phyloP scores from a whole-genome alignment of 2,329 filamentous ascomycete species.

The Pseudofabraea citricarpa region DNA sequence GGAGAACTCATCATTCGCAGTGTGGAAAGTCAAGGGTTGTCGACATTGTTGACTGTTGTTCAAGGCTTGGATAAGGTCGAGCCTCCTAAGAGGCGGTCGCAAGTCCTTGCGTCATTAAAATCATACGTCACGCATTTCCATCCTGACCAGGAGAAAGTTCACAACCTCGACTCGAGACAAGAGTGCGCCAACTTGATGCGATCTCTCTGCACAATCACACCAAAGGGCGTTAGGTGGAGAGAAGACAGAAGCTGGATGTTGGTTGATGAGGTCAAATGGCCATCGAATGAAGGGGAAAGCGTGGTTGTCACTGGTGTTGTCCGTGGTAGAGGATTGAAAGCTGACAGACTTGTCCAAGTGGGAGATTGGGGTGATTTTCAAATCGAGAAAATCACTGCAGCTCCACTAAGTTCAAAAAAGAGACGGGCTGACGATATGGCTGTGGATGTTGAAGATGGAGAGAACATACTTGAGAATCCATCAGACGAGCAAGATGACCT shows the following conservation, averaged over 20 bases:
- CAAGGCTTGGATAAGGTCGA: conserved; percentile 75
- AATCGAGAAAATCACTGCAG: conserved; percentile 80
- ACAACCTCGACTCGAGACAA: conserved; percentile 81
- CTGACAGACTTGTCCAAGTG: conserved; percentile 83
- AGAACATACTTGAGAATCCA: conserved; percentile 64
- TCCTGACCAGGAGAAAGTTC: conserved; percentile 84
- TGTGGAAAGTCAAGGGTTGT: conserved; percentile 90
- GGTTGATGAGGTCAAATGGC: conserved; percentile 75
- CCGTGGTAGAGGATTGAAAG: conserved; percentile 80
- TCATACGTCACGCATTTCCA: conserved; percentile 95
- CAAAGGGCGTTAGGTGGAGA: conserved; percentile 92
- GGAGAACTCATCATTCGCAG: conserved; percentile 82
- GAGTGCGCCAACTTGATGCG: conserved; percentile 89
- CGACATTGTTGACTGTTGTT: conserved; percentile 82
- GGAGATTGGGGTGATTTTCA: conserved; percentile 94
- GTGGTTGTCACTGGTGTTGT: conserved; percentile 81
- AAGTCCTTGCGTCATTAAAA: conserved; percentile 77
- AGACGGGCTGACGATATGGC: conserved; percentile 63
- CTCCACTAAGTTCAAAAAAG: conserved; percentile 59
- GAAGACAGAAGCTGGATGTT: conserved; percentile 96
- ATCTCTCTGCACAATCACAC: conserved; percentile 84
- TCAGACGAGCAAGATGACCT: conserved; percentile 79
- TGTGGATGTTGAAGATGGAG: conserved; percentile 52
- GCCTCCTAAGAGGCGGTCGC: conserved; percentile 70
- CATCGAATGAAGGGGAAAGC: conserved; percentile 51